phyloP scores from a whole-genome alignment of 2,329 filamentous ascomycete genomes.

The Pseudopithomyces chartarum region DNA sequence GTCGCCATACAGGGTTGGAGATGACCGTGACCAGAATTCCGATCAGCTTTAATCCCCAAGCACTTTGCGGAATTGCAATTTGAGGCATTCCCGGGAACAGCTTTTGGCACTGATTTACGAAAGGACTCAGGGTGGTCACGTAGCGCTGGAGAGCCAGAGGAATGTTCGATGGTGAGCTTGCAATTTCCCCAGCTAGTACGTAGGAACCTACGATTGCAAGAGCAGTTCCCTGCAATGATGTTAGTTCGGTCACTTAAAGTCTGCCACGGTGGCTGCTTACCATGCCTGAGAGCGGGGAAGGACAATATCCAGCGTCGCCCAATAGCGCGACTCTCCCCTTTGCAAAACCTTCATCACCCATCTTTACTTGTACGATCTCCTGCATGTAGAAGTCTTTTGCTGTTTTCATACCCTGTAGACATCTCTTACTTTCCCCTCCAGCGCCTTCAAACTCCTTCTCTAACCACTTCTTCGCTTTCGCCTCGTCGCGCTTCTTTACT shows the following conservation, averaged over 20 bases:
- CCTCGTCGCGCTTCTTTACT: conserved; percentile 15
- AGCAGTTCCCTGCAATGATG: conserved; percentile 25
- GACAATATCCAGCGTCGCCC: conserved; percentile 48
- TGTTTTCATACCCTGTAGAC: conserved; percentile 46
- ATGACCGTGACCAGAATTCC: conserved; percentile 21
- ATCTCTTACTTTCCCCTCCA: conserved; percentile 45
- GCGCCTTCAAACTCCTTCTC: conserved; percentile 39
- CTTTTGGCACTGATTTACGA: conserved; percentile 28
- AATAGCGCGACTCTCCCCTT: conserved; percentile 42
- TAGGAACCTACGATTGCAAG: conserved; percentile 47
- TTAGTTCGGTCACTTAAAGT: conserved; percentile 3
- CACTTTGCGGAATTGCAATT: conserved; percentile 30
- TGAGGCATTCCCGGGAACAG: conserved; percentile 30
- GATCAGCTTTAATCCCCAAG: conserved; percentile 26
- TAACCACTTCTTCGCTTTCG: conserved; percentile 27
- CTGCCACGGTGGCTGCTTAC: conserved; percentile 13
- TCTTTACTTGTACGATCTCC: conserved; percentile 47
- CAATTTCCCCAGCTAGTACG: conserved; percentile 45
- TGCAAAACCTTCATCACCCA: conserved; percentile 35
- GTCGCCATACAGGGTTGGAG: conserved; percentile 1
- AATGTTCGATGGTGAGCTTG: conserved; percentile 23
- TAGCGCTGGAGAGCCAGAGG: conserved; percentile 29
- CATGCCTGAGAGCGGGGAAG: conserved; percentile 37
- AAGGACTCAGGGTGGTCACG: conserved; percentile 23
- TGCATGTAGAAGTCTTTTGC: conserved; percentile 53